These are phyloP conservation scores for Aphanomyces cochlioides DNA, from an alignment of 352 stramenopile species.

Conservation along the genomic window DNA sequence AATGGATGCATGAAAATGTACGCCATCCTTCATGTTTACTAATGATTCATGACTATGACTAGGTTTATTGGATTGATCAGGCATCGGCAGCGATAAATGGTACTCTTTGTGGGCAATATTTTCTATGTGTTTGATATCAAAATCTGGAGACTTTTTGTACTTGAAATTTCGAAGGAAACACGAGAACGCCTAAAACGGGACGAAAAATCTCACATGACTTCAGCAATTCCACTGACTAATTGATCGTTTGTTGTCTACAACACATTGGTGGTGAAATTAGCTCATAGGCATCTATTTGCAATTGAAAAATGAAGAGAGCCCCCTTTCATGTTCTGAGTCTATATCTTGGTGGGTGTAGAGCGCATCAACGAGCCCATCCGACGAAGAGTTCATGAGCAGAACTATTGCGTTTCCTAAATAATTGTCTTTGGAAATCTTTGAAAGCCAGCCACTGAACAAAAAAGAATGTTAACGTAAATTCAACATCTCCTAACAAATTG, in stretches of 20 bases:
- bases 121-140: constrained; percentile 13
- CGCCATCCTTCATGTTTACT: background rate
- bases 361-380: too few relatives aligned
- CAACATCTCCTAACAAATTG: too few relatives aligned
- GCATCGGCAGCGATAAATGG: constrained; percentile 11
- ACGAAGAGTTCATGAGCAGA: too few relatives aligned
- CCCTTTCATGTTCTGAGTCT: too few relatives aligned
- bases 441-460: too few relatives aligned
- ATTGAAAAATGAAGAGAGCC: too few relatives aligned
- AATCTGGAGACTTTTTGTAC: constrained; percentile 7
- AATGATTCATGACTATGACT: background rate
- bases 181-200: constrained; percentile 1
- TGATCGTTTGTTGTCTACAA: background rate
- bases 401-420: too few relatives aligned
- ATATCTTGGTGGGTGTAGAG: too few relatives aligned
- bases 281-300: too few relatives aligned
- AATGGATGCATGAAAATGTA: background rate
- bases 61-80: constrained; percentile 4
- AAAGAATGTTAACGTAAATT: too few relatives aligned
- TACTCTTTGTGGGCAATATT: background rate
- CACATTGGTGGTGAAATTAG: too few relatives aligned
- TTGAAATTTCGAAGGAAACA: background rate
- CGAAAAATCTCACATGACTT: background rate
- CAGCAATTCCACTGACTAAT: constrained; percentile 1
- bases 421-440: too few relatives aligned